Percentiles rank a stretch among this genome's conserved stretches.
Evolutionary conservation across 768 basidiomycete species (phyloP).

Genomic region (Pisolithus sp.): DNA sequence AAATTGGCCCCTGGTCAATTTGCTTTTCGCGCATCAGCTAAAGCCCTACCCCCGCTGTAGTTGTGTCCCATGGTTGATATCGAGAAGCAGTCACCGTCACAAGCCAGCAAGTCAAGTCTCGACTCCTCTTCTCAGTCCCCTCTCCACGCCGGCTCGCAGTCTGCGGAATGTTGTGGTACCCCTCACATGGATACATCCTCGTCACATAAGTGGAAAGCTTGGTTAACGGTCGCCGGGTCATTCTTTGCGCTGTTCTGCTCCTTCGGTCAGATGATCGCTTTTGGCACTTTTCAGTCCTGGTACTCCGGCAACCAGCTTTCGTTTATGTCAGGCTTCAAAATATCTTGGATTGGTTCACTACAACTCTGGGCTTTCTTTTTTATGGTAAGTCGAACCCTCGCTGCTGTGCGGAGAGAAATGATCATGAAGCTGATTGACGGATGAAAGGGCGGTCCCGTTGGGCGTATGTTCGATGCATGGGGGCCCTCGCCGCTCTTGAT

Average conservation of each 20-base stretch:
- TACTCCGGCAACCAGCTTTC: constrained; percentile 56
- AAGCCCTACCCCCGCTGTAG: neutral
- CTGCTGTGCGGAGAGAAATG: neutral
- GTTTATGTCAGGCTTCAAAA: constrained; percentile 43
- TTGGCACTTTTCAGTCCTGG: constrained; percentile 68
- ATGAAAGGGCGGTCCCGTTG: constrained; percentile 54
- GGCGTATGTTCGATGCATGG: constrained; percentile 52
- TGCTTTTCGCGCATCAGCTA: constrained; percentile 9
- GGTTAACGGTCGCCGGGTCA: constrained; percentile 55
- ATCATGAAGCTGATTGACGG: neutral
- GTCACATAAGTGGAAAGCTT: constrained; percentile 20
- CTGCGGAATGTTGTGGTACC: neutral
- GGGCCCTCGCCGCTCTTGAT: constrained; percentile 52
- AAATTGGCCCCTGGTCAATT: constrained; percentile 14
- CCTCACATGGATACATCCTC: constrained; percentile 1
- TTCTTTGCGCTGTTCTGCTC: constrained; percentile 63
- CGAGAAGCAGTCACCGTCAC: constrained; percentile 22
- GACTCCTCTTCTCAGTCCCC: constrained; percentile 16
- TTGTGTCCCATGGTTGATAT: constrained; percentile 20
- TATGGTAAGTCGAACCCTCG: constrained; percentile 38
- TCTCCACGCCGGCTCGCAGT: constrained; percentile 11
- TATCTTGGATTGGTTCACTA: constrained; percentile 67
- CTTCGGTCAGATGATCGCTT: constrained; percentile 67
- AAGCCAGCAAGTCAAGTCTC: constrained; percentile 15
- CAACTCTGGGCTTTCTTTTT: constrained; percentile 69